Percentiles rank a stretch among this genome's conserved stretches.
Conservation (phyloP, 1,284 basidiomycete species). For the Anthracocystis walkeri region DNA sequence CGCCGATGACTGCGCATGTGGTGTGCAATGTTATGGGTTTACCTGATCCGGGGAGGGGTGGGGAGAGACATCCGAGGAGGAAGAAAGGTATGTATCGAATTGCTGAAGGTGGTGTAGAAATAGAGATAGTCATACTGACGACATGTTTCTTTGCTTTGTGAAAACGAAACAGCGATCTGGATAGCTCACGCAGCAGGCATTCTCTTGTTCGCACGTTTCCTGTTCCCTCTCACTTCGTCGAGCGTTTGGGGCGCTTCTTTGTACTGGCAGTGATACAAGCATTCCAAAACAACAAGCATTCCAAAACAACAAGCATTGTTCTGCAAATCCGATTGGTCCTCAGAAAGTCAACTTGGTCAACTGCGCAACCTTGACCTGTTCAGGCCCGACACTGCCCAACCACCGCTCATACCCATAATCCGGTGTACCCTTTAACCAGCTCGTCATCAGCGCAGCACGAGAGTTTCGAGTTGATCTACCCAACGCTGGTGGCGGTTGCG, state of each 20-base stretch:
- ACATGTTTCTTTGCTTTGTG: neutral
- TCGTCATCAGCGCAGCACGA: slow-evolving; percentile 4
- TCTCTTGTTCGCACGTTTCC: slow-evolving; percentile 71
- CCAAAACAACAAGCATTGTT: neutral
- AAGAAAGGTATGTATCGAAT: slow-evolving; percentile 55
- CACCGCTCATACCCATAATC: slow-evolving; percentile 25
- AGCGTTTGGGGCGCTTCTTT: slow-evolving; percentile 33
- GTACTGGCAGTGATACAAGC: slow-evolving; percentile 43
- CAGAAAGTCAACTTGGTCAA: slow-evolving; percentile 8
- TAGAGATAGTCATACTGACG: neutral
- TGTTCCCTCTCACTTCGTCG: slow-evolving; percentile 39
- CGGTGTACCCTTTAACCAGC: slow-evolving; percentile 5
- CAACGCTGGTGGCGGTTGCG: neutral
- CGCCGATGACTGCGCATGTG: slow-evolving; percentile 74
- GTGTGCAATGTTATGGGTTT: slow-evolving; percentile 96
- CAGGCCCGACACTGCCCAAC: slow-evolving; percentile 11
- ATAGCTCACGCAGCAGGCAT: slow-evolving; percentile 74
- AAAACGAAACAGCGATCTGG: slow-evolving; percentile 71
- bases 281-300: slow-evolving; percentile 7
- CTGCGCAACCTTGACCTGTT: slow-evolving; percentile 16
- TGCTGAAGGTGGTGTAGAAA: neutral
- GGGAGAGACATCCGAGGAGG: slow-evolving; percentile 70
- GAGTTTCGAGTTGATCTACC: slow-evolving; percentile 30
- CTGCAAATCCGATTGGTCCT: neutral
- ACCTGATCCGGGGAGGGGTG: slow-evolving; percentile 73